phyloP scores from a whole-genome alignment of 148 eudicot species.

The Chenopodium berlandieri region DNA sequence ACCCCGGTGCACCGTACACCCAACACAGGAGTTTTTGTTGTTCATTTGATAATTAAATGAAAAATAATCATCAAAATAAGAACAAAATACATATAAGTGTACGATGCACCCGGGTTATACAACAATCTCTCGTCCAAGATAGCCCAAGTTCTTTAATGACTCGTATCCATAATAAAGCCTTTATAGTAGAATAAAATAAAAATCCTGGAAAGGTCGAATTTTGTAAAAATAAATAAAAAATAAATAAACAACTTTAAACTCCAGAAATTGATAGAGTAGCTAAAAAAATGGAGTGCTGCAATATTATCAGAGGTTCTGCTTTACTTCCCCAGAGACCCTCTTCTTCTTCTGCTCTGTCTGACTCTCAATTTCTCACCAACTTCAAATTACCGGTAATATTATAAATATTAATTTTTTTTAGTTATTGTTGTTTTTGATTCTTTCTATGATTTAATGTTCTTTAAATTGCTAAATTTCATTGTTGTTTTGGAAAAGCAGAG shows the following conservation, averaged over 20 bases:
- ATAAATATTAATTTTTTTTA: too few species aligned
- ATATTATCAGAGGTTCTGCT: conserved; percentile 44
- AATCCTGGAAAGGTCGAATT: background rate
- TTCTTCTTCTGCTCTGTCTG: conserved; percentile 35
- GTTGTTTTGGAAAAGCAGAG: conserved; percentile 32
- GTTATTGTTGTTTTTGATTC: background rate
- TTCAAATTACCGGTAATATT: conserved; percentile 46
- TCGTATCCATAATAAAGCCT: background rate
- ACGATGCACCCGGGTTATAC: too few species aligned
- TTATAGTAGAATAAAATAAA: background rate
- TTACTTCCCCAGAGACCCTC: conserved; percentile 36
- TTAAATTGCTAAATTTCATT: background rate
- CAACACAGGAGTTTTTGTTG: too few species aligned
- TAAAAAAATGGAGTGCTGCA: conserved; percentile 57
- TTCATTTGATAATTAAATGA: too few species aligned
- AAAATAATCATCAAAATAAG: too few species aligned
- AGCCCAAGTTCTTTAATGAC: background rate
- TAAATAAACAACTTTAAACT: background rate
- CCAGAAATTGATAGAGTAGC: background rate
- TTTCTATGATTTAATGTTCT: background rate
- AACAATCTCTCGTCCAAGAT: background rate
- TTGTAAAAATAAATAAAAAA: background rate
- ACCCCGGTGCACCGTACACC: too few species aligned
- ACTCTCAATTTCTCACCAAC: conserved; percentile 32
- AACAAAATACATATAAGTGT: too few species aligned